Conservation (phyloP, 768 basidiomycete genomes). For the button mushroom (Agaricus bisporus) region DNA sequence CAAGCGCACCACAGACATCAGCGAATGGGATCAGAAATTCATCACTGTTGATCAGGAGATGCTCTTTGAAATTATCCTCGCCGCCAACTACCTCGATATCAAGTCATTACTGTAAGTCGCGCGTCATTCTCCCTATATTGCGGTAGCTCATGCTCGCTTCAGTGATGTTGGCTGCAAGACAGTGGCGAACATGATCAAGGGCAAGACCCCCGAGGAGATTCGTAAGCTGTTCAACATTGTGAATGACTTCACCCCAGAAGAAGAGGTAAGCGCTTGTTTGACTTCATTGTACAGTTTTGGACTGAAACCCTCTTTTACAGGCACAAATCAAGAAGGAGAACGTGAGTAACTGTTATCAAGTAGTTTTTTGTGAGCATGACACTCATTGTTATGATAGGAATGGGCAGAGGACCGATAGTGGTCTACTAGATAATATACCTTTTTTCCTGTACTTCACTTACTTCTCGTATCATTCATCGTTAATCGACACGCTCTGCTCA, state of each 20-base stretch:
- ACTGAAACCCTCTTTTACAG: slow-evolving; percentile 29
- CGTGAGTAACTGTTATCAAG: slow-evolving; percentile 40
- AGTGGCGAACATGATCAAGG: slow-evolving; percentile 99
- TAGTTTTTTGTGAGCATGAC: slow-evolving; percentile 6
- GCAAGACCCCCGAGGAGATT: slow-evolving; percentile 99
- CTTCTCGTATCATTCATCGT: slow-evolving; percentile 12
- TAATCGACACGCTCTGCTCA: slow-evolving; percentile 29
- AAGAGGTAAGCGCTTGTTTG: slow-evolving; percentile 62
- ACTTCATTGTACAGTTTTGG: slow-evolving; percentile 9
- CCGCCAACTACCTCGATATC: slow-evolving; percentile 99
- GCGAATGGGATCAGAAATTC: slow-evolving; percentile 99
- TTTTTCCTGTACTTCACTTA: slow-evolving; percentile 4
- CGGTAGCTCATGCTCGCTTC: slow-evolving; percentile 1
- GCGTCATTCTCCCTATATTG: neutral
- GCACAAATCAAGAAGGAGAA: slow-evolving; percentile 99
- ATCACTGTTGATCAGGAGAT: slow-evolving; percentile 99
- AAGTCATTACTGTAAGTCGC: slow-evolving; percentile 89
- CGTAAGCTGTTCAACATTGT: slow-evolving; percentile 97
- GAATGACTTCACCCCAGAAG: slow-evolving; percentile 98
- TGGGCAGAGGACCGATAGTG: slow-evolving; percentile 87
- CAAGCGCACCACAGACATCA: slow-evolving; percentile 97
- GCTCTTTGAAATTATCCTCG: slow-evolving; percentile 99
- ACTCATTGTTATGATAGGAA: slow-evolving; percentile 47
- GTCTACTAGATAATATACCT: slow-evolving; percentile 6
- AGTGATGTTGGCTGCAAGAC: slow-evolving; percentile 99